Percentiles rank a stretch among this genome's conserved stretches.
Evolutionary conservation across 1,139 yeast genomes (phyloP).

Genomic region (Debaryomyces subglobosus): DNA sequence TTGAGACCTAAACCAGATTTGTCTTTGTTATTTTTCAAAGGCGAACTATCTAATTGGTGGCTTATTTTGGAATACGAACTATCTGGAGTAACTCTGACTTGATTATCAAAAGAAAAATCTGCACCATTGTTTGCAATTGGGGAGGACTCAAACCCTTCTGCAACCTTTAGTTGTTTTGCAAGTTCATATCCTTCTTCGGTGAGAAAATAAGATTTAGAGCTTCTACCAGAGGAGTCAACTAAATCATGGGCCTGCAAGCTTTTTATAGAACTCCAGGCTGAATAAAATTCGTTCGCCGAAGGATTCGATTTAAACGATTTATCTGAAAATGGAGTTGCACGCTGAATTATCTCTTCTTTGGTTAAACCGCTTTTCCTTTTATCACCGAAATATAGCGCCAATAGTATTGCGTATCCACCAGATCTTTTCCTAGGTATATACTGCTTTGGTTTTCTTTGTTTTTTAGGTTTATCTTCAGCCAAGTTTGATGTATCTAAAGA

Average conservation of each 20-base stretch:
- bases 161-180: constrained; percentile 58
- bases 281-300: constrained; percentile 61
- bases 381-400: constrained; percentile 64
- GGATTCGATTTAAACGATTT: constrained; percentile 67
- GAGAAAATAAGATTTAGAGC: constrained; percentile 60
- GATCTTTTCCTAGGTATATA: constrained; percentile 80
- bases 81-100: constrained; percentile 29
- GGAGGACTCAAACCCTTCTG: constrained; percentile 42
- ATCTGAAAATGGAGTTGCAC: constrained; percentile 66
- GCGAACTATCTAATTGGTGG: constrained; percentile 4
- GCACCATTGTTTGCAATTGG: constrained; percentile 19
- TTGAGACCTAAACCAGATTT: background rate
- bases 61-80: constrained; percentile 3
- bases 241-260: constrained; percentile 64
- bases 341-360: constrained; percentile 58
- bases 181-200: constrained; percentile 75
- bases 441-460: constrained; percentile 32
- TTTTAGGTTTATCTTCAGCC: constrained; percentile 14
- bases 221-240: constrained; percentile 57
- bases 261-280: constrained; percentile 80
- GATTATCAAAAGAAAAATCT: constrained; percentile 41
- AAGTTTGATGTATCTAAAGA: background rate
- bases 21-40: background rate
- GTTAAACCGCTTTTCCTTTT: constrained; percentile 53
- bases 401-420: constrained; percentile 84